Conservation (phyloP, 306 rosid genomes). For the Parietaria judaica region DNA sequence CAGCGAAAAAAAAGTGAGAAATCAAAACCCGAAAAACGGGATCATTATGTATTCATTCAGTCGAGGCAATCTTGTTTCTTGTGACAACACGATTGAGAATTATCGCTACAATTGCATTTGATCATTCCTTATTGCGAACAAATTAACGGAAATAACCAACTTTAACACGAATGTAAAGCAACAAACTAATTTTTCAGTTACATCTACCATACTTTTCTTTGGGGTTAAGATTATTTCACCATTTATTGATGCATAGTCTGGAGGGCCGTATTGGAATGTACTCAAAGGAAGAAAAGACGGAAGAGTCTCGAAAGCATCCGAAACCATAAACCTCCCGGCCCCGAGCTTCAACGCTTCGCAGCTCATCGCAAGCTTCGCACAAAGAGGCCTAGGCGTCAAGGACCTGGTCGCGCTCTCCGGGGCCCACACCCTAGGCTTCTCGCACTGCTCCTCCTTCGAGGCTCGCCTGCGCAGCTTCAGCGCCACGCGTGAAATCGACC, state of each 20-base stretch:
- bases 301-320: conserved; percentile 52
- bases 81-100: no score
- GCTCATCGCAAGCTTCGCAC: conserved; percentile 46
- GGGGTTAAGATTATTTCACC: no score
- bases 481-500: conserved; percentile 40
- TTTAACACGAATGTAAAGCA: no score
- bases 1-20: no score
- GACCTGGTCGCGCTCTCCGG: conserved; percentile 76
- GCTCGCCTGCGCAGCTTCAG: conserved; percentile 39
- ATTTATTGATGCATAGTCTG: conserved; percentile 29
- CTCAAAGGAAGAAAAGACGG: conserved; percentile 76
- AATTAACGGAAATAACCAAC: no score
- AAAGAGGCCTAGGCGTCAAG: conserved; percentile 50
- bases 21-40: no score
- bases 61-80: no score
- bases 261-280: conserved; percentile 66
- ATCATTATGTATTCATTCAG: no score
- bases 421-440: conserved; percentile 67
- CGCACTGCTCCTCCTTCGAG: conserved; percentile 60
- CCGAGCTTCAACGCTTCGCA: conserved; percentile 49
- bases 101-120: no score
- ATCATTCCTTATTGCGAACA: no score
- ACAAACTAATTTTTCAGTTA: no score
- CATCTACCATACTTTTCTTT: no score
- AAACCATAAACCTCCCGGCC: conserved; percentile 52